Percentiles rank a stretch among this genome's conserved stretches.
These are phyloP conservation scores for Claviceps monticola DNA, from an alignment of 2,329 filamentous ascomycete species.

Conservation along the genomic window DNA sequence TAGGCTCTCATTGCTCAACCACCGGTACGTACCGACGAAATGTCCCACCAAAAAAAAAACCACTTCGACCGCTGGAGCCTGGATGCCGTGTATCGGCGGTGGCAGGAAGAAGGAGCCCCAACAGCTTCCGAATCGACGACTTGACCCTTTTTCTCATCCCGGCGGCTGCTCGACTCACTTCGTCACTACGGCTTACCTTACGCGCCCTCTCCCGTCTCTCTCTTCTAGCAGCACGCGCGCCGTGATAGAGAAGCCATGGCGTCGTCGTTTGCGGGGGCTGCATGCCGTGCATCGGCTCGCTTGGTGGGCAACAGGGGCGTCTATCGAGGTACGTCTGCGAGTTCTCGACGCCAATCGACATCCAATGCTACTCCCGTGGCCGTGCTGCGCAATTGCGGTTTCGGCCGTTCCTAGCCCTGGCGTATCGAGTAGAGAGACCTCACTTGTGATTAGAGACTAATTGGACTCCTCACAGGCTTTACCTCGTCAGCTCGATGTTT, in stretches of 20 bases:
- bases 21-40: constrained; percentile 1
- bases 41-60: constrained; percentile 17
- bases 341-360: background rate
- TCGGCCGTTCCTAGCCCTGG: no score
- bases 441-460: no score
- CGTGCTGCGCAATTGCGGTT: background rate
- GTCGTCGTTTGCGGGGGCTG: constrained; percentile 47
- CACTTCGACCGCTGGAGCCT: constrained; percentile 11
- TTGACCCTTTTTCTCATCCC: constrained; percentile 2
- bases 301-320: constrained; percentile 35
- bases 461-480: constrained; percentile 36
- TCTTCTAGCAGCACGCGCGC: background rate
- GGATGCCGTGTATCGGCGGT: constrained; percentile 13
- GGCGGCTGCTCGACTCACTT: constrained; percentile 4
- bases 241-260: constrained; percentile 34
- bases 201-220: background rate
- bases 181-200: background rate
- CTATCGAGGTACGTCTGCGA: constrained; percentile 39
- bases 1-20: background rate
- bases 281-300: constrained; percentile 49
- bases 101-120: constrained; percentile 15
- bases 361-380: no score
- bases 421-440: no score
- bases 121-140: constrained; percentile 13
- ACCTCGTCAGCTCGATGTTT: constrained; percentile 46